Evolutionary conservation across 2,329 filamentous ascomycete species (phyloP).

Genomic region (Phyllachora maydis): DNA sequence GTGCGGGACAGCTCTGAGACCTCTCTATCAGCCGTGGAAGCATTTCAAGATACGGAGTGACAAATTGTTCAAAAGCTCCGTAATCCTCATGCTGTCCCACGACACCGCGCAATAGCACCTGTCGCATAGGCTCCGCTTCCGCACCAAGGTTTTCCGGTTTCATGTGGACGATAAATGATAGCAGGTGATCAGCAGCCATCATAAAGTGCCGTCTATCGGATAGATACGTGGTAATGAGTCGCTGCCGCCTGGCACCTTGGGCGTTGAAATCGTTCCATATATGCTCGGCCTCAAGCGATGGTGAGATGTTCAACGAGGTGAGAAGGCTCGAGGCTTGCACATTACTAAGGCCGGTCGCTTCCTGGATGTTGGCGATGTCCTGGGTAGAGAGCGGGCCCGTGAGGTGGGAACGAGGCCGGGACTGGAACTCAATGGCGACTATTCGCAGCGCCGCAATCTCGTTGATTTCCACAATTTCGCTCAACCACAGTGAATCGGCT

Average conservation of each 20-base stretch:
- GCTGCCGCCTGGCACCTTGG: constrained; percentile 36
- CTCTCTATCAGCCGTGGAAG: no score
- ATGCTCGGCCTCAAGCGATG: constrained; percentile 28
- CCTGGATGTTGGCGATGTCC: constrained; percentile 55
- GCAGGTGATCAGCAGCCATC: constrained; percentile 36
- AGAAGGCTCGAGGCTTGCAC: constrained; percentile 34
- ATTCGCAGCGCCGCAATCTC: constrained; percentile 67
- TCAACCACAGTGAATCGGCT: constrained; percentile 70
- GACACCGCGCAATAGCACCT: no score
- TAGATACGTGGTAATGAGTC: constrained; percentile 53
- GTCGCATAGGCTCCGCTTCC: constrained; percentile 5
- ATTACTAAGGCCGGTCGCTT: constrained; percentile 47
- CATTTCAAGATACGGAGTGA: no score
- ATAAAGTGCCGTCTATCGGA: constrained; percentile 49
- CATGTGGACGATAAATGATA: constrained; percentile 24
- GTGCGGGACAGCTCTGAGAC: no score
- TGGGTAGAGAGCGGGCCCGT: constrained; percentile 54
- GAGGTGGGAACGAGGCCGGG: constrained; percentile 52
- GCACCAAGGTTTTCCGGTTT: constrained; percentile 3
- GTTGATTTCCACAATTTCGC: constrained; percentile 56
- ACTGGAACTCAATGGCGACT: constrained; percentile 67
- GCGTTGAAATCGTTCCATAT: constrained; percentile 40
- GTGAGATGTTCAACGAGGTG: constrained; percentile 24
- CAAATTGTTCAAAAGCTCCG: no score
- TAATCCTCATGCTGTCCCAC: no score